Evolutionary conservation across 306 rosid species (phyloP).

Genomic region (Cucurbita argyrosperma): DNA sequence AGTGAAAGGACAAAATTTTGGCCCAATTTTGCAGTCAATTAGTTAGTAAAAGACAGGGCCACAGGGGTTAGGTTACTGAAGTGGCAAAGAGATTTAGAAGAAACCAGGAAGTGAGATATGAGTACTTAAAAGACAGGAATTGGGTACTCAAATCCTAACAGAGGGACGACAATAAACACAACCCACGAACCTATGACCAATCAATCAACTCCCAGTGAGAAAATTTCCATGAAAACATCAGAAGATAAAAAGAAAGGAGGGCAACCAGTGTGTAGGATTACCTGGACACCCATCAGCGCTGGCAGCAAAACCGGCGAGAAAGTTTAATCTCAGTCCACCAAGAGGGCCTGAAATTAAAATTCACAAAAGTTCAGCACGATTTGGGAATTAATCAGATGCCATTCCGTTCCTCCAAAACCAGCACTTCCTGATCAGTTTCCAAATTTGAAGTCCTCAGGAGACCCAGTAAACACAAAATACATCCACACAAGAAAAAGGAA

Average conservation of each 20-base stretch:
- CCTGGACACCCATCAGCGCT: conserved; percentile 1
- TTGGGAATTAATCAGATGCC: neutral
- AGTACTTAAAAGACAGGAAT: neutral
- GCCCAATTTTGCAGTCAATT: neutral
- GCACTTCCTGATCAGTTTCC: neutral
- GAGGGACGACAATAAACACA: neutral
- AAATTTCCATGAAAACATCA: neutral
- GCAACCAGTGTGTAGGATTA: neutral
- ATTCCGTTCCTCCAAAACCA: neutral
- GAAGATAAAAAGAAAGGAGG: neutral
- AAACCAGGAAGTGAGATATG: neutral
- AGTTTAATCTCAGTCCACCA: neutral
- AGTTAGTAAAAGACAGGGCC: neutral
- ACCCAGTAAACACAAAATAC: neutral
- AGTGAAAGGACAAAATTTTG: neutral
- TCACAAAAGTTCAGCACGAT: neutral
- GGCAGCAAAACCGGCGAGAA: neutral
- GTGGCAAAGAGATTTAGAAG: neutral
- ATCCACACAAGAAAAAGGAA: neutral
- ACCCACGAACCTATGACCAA: neutral
- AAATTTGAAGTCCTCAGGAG: neutral
- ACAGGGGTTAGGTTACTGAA: neutral
- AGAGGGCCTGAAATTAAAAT: neutral
- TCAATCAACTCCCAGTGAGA: neutral
- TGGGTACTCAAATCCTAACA: neutral